A percentile compares a stretch with the other conserved stretches of the same genome.
Conservation (phyloP, 2,329 filamentous ascomycete genomes). For the Calonectria honghensis region DNA sequence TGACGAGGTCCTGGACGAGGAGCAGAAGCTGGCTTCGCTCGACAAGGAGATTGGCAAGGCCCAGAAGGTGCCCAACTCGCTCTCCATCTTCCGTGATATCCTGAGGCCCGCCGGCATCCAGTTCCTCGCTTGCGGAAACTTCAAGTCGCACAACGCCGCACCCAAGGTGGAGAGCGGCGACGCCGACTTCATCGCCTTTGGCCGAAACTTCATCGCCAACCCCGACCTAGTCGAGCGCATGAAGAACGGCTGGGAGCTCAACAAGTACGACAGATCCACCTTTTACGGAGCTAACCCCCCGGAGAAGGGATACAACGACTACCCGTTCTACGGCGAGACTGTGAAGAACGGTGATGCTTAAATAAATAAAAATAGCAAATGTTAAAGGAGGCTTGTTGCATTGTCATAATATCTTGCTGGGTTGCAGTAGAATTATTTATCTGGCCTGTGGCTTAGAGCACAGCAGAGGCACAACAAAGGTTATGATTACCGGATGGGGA, state of each 20-base stretch:
- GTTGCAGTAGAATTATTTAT: constrained; percentile 2
- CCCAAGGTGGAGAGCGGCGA: constrained; percentile 62
- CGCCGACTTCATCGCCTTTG: constrained; percentile 55
- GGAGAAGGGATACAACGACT: constrained; percentile 55
- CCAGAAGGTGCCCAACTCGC: constrained; percentile 54
- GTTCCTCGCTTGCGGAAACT: constrained; percentile 72
- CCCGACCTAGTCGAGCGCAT: constrained; percentile 56
- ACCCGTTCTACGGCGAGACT: constrained; percentile 51
- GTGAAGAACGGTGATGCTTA: constrained; percentile 16
- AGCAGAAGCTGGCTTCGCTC: constrained; percentile 64
- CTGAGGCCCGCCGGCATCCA: constrained; percentile 62
- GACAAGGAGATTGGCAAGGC: constrained; percentile 41
- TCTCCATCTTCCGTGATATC: constrained; percentile 64
- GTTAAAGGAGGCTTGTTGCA: not conserved
- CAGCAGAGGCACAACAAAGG: constrained; percentile 7
- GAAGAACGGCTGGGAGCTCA: constrained; percentile 52
- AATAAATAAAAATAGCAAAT: not conserved
- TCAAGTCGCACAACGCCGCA: constrained; percentile 60
- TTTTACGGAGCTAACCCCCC: constrained; percentile 54
- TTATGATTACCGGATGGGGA: not conserved
- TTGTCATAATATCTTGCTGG: constrained; percentile 15
- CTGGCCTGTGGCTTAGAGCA: constrained; percentile 19
- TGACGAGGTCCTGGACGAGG: constrained; percentile 67
- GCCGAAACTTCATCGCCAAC: constrained; percentile 57
- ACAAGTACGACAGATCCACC: constrained; percentile 55